Conservation (phyloP, 441 rosid genomes). For the Populus hybrid region DNA sequence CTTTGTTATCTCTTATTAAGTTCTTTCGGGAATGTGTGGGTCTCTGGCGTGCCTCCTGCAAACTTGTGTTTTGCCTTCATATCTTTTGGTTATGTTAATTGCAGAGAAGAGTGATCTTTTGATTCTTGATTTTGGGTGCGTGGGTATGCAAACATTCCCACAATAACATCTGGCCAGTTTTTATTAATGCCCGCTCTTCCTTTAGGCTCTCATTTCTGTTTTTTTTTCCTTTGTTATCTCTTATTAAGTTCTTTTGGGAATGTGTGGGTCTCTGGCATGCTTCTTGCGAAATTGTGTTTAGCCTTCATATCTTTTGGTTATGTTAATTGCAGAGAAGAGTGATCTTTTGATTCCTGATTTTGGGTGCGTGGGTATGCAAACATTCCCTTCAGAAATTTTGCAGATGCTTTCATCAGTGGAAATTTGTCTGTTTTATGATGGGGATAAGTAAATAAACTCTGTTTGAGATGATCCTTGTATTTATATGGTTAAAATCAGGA, state of each 20-base stretch:
- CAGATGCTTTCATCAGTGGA: neutral
- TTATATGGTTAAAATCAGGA: neutral
- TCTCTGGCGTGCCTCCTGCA: neutral
- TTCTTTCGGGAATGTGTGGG: neutral
- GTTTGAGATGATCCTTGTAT: neutral
- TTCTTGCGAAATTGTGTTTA: neutral
- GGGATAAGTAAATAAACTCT: neutral
- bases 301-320: neutral
- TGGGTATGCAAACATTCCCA: neutral
- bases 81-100: neutral
- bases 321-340: neutral
- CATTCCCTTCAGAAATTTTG: neutral
- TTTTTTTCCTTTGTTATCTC: neutral
- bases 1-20: neutral
- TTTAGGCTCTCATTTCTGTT: neutral
- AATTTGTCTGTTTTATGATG: neutral
- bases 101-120: neutral
- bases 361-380: too few relatives aligned
- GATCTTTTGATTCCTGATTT: neutral
- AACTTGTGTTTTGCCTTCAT: neutral
- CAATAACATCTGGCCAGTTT: neutral
- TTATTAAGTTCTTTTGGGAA: neutral
- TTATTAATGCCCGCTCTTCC: neutral
- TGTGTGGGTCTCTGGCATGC: neutral
- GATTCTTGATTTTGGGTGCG: neutral